phyloP scores from a whole-genome alignment of 495 filamentous ascomycete species.

The Halenospora varia region DNA sequence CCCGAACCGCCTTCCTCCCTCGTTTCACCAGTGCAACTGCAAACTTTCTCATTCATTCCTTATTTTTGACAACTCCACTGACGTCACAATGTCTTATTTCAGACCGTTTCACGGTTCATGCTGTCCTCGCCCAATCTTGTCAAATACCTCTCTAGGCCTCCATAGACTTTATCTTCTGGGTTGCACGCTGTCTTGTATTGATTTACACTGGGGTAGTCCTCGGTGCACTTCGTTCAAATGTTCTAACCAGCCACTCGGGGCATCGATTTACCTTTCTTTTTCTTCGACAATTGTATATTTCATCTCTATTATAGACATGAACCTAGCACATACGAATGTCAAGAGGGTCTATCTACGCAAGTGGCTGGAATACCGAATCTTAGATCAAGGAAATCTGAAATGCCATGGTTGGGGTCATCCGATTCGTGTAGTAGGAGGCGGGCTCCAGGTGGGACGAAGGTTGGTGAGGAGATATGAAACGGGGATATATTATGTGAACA shows the following conservation, averaged over 20 bases:
- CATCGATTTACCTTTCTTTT: neutral
- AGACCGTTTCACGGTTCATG: neutral
- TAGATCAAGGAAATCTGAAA: neutral
- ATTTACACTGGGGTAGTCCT: constrained; percentile 9
- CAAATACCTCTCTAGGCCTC: constrained; percentile 1
- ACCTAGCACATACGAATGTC: neutral
- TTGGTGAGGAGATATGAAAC: neutral
- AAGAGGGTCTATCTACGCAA: constrained; percentile 2
- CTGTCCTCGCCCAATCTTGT: neutral
- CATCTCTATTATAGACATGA: constrained; percentile 4
- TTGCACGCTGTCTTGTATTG: constrained; percentile 11
- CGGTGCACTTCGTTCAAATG: neutral
- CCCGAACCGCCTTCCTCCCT: neutral
- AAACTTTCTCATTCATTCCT: constrained; percentile 11
- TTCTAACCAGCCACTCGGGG: constrained; percentile 1
- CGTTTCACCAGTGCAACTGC: constrained; percentile 3
- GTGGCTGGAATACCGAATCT: constrained; percentile 4
- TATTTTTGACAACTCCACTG: constrained; percentile 4
- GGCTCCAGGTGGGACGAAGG: neutral
- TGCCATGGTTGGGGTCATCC: neutral
- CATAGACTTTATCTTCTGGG: neutral
- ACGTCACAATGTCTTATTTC: constrained; percentile 1
- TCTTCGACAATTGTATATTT: neutral
- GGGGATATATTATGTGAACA: neutral
- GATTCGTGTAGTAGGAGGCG: too few species aligned